These are phyloP conservation scores for Galerina marginata DNA, from an alignment of 768 basidiomycete genomes.

Conservation along the genomic window DNA sequence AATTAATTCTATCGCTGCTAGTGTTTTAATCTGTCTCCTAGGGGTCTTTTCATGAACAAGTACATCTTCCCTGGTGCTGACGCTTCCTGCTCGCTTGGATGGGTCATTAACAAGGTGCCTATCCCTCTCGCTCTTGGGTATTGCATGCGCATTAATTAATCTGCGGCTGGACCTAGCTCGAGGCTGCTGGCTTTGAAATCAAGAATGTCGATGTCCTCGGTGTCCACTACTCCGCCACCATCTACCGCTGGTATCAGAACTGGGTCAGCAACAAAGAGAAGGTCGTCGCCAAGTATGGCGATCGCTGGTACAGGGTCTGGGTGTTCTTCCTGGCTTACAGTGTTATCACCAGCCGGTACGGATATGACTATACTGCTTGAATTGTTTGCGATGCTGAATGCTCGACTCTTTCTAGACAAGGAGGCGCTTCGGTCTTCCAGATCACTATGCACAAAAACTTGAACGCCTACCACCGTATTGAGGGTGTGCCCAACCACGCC, in stretches of 20 bases:
- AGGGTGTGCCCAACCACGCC: slow-evolving; percentile 82
- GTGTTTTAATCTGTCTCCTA: slow-evolving; percentile 23
- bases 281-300: slow-evolving; percentile 88
- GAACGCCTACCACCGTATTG: slow-evolving; percentile 92
- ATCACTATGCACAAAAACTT: slow-evolving; percentile 98
- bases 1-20: neutral
- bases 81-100: slow-evolving; percentile 92
- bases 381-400: slow-evolving; percentile 8
- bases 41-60: slow-evolving; percentile 98
- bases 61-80: slow-evolving; percentile 99
- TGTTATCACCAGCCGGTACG: slow-evolving; percentile 78
- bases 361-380: neutral
- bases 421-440: slow-evolving; percentile 93
- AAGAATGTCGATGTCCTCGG: slow-evolving; percentile 97
- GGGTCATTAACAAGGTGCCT: slow-evolving; percentile 76
- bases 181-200: slow-evolving; percentile 93
- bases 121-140: neutral
- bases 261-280: slow-evolving; percentile 95
- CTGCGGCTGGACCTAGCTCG: slow-evolving; percentile 55
- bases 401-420: slow-evolving; percentile 61
- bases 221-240: slow-evolving; percentile 94
- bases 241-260: slow-evolving; percentile 95
- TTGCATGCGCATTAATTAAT: neutral
- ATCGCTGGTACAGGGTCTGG: slow-evolving; percentile 95
- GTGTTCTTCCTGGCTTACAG: slow-evolving; percentile 95